A percentile compares a stretch with the other conserved stretches of the same genome.
These are phyloP conservation scores for Naganishia vishniacii DNA, from an alignment of 768 basidiomycete genomes.

Conservation along the genomic window DNA sequence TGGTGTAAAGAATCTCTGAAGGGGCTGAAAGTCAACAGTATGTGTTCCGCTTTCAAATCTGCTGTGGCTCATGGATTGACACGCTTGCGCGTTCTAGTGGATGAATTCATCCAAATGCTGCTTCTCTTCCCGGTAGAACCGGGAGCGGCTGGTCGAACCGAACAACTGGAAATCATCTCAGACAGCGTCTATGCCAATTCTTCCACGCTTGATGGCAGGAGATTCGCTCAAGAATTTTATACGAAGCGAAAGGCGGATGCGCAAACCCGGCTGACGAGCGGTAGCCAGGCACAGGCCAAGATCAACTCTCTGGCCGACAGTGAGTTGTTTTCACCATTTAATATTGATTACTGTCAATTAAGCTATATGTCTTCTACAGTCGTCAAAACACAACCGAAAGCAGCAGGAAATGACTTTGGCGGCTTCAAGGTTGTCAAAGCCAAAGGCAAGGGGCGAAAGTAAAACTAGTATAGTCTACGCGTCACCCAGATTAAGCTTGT, in stretches of 20 bases:
- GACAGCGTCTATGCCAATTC: conserved; percentile 92
- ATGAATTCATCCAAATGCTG: conserved; percentile 93
- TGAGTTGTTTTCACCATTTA: conserved; percentile 17
- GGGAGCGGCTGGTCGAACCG: conserved; percentile 54
- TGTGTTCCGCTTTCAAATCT: no score
- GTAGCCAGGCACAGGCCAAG: conserved; percentile 15
- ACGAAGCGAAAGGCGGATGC: conserved; percentile 80
- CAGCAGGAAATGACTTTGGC: conserved; percentile 66
- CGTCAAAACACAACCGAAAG: conserved; percentile 79
- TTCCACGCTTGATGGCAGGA: conserved; percentile 86
- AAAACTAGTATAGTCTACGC: background rate
- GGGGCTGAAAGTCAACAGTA: conserved; percentile 51
- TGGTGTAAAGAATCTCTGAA: conserved; percentile 84
- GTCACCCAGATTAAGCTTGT: background rate
- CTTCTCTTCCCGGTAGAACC: conserved; percentile 86
- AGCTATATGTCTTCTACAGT: conserved; percentile 51
- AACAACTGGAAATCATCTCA: conserved; percentile 75
- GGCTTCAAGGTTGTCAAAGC: conserved; percentile 90
- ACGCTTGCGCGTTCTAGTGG: conserved; percentile 65
- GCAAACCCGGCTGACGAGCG: conserved; percentile 23
- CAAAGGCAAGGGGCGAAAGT: conserved; percentile 67
- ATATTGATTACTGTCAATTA: background rate
- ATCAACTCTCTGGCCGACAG: conserved; percentile 34
- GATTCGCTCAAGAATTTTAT: conserved; percentile 89
- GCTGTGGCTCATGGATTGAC: no score